These are phyloP conservation scores for Rhodotorula graminis DNA, from an alignment of 768 basidiomycete genomes.

Conservation along the genomic window DNA sequence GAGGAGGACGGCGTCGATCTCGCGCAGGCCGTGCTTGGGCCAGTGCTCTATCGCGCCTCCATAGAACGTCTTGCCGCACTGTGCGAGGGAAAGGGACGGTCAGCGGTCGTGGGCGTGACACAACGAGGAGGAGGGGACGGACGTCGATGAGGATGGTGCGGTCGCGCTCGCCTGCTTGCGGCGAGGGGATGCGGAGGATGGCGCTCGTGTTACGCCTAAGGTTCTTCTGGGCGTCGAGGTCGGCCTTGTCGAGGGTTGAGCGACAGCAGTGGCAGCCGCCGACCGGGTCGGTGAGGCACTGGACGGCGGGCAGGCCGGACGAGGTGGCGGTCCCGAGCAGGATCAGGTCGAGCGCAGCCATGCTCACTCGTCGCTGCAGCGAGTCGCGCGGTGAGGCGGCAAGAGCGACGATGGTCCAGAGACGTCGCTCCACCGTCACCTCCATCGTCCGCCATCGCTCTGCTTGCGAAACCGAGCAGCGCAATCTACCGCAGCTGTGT, in stretches of 20 bases:
- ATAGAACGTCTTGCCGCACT: conserved; percentile 46
- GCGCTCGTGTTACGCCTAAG: conserved; percentile 76
- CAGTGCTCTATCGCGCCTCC: conserved; percentile 52
- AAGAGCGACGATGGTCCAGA: too few relatives aligned
- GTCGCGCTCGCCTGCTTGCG: neutral
- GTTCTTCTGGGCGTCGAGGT: conserved; percentile 54
- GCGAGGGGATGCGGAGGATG: conserved; percentile 54
- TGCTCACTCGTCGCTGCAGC: too few relatives aligned
- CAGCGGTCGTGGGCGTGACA: too few relatives aligned
- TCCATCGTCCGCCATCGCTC: too few relatives aligned
- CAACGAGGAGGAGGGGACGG: neutral
- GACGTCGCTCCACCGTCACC: too few relatives aligned
- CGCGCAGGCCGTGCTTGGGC: conserved; percentile 67
- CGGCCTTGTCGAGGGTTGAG: conserved; percentile 38
- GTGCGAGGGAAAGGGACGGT: conserved; percentile 47
- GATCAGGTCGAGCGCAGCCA: conserved; percentile 4
- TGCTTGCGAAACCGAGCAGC: too few relatives aligned
- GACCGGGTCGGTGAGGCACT: conserved; percentile 66
- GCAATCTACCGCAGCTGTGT: too few relatives aligned
- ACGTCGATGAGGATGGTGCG: conserved; percentile 33
- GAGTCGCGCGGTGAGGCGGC: too few relatives aligned
- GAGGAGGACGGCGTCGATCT: conserved; percentile 69
- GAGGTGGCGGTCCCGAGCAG: conserved; percentile 42
- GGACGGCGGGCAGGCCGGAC: conserved; percentile 59
- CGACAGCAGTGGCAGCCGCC: conserved; percentile 60